Percentiles rank a stretch among this genome's conserved stretches.
Evolutionary conservation across 1,284 basidiomycete genomes (phyloP).

Genomic region (Pseudozyma sp.): DNA sequence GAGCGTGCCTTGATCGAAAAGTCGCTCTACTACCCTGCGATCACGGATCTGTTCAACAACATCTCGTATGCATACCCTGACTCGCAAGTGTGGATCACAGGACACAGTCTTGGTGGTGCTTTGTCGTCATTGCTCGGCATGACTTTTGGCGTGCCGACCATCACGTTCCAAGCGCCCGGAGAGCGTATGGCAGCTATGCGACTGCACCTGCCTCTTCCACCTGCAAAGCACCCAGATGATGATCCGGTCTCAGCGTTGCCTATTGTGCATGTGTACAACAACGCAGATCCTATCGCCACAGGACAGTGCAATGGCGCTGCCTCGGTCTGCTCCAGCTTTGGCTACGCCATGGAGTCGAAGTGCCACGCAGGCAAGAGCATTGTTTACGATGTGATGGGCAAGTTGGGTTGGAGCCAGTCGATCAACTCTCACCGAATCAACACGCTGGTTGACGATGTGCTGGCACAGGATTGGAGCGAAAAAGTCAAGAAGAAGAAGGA

Average conservation of each 20-base stretch:
- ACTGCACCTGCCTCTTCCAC: constrained; percentile 83
- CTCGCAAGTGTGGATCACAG: constrained; percentile 91
- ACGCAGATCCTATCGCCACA: constrained; percentile 77
- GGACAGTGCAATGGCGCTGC: constrained; percentile 63
- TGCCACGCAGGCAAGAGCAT: constrained; percentile 88
- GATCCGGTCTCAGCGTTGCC: constrained; percentile 57
- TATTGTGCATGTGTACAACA: constrained; percentile 81
- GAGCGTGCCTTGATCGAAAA: constrained; percentile 83
- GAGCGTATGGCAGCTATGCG: constrained; percentile 86
- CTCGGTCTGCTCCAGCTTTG: constrained; percentile 65
- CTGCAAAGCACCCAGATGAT: constrained; percentile 57
- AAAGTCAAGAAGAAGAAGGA: constrained; percentile 48
- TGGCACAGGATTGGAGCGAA: constrained; percentile 82
- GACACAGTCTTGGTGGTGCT: constrained; percentile 90
- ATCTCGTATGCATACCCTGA: constrained; percentile 91
- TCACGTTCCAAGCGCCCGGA: constrained; percentile 91
- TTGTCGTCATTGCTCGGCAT: constrained; percentile 86
- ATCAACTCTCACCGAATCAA: constrained; percentile 83
- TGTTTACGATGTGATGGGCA: constrained; percentile 86
- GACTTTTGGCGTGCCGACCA: constrained; percentile 91
- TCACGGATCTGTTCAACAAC: constrained; percentile 73
- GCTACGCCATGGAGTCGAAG: constrained; percentile 65
- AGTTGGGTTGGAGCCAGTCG: constrained; percentile 83
- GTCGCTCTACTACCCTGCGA: constrained; percentile 90
- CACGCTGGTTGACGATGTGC: constrained; percentile 79